Evolutionary conservation across 2,329 filamentous ascomycete species (phyloP).

Genomic region (Colletotrichum siamense): DNA sequence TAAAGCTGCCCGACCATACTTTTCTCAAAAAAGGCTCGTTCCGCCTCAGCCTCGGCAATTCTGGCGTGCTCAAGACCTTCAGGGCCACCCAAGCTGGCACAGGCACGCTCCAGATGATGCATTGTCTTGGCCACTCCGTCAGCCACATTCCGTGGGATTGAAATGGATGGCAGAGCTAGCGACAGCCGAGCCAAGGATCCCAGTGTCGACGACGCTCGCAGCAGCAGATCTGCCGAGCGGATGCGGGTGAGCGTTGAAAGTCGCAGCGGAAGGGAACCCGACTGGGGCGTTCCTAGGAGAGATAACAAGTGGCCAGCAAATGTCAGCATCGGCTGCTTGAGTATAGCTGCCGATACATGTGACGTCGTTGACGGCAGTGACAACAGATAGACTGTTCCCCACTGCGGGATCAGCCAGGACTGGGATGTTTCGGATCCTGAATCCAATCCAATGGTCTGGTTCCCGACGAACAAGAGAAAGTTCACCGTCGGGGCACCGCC

Average conservation of each 20-base stretch:
- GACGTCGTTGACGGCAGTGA: slow-evolving; percentile 44
- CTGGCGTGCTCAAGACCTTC: slow-evolving; percentile 81
- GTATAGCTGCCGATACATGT: slow-evolving; percentile 66
- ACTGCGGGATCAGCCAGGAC: slow-evolving; percentile 93
- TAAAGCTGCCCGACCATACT: slow-evolving; percentile 99
- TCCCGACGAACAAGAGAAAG: slow-evolving; percentile 90
- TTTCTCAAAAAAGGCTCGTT: slow-evolving; percentile 96
- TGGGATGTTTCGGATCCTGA: slow-evolving; percentile 56
- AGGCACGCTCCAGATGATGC: slow-evolving; percentile 77
- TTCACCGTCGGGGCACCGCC: slow-evolving; percentile 93
- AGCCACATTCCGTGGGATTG: slow-evolving; percentile 86
- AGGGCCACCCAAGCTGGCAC: slow-evolving; percentile 68
- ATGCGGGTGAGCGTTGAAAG: slow-evolving; percentile 87
- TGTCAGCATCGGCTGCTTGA: slow-evolving; percentile 83
- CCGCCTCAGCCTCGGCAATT: slow-evolving; percentile 85
- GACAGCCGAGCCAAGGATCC: slow-evolving; percentile 91
- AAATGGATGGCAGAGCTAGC: slow-evolving; percentile 84
- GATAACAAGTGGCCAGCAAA: slow-evolving; percentile 92
- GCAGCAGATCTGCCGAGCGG: slow-evolving; percentile 81
- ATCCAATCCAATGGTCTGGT: slow-evolving; percentile 68
- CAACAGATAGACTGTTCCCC: slow-evolving; percentile 77
- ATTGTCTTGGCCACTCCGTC: slow-evolving; percentile 84
- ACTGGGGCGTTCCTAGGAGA: slow-evolving; percentile 82
- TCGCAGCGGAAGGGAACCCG: slow-evolving; percentile 83
- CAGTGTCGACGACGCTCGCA: slow-evolving; percentile 90